Evolutionary conservation across 2,329 filamentous ascomycete species (phyloP).

Genomic region (Cadophora sp.): DNA sequence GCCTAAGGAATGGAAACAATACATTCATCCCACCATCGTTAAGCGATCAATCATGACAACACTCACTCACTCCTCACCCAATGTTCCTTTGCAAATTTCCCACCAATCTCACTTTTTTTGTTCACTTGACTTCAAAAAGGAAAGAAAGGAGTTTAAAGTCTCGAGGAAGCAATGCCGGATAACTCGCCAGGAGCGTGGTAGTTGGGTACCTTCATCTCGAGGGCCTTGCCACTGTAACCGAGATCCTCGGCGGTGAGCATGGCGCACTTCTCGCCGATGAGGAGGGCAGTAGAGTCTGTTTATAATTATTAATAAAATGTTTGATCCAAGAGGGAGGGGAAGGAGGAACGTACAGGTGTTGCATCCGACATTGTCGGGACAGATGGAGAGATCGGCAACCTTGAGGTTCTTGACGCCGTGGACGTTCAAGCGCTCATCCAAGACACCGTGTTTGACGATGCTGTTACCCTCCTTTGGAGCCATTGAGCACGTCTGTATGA

Average conservation of each 20-base stretch:
- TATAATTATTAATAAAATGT: constrained; percentile 43
- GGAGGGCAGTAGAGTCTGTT: constrained; percentile 63
- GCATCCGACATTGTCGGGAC: constrained; percentile 49
- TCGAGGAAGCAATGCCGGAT: constrained; percentile 31
- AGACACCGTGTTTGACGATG: constrained; percentile 66
- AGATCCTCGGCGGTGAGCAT: constrained; percentile 50
- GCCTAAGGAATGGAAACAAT: background rate
- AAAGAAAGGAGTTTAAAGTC: constrained; percentile 28
- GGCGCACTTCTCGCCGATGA: constrained; percentile 51
- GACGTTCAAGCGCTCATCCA: constrained; percentile 49
- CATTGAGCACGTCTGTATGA: constrained; percentile 52
- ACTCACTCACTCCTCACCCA: background rate
- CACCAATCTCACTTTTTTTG: background rate
- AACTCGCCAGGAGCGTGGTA: constrained; percentile 64
- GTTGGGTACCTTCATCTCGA: constrained; percentile 78
- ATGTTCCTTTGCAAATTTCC: background rate
- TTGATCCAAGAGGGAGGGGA: too few species aligned
- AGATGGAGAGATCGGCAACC: constrained; percentile 51
- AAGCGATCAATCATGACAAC: constrained; percentile 1
- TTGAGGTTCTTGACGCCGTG: constrained; percentile 51
- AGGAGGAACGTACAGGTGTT: constrained; percentile 48
- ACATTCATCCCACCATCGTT: background rate
- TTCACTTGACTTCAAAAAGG: too few species aligned
- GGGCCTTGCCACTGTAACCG: constrained; percentile 60
- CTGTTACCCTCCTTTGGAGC: constrained; percentile 62